These are phyloP conservation scores for Rhododendron ferrugineum DNA, from an alignment of 148 eudicot species.

Conservation along the genomic window DNA sequence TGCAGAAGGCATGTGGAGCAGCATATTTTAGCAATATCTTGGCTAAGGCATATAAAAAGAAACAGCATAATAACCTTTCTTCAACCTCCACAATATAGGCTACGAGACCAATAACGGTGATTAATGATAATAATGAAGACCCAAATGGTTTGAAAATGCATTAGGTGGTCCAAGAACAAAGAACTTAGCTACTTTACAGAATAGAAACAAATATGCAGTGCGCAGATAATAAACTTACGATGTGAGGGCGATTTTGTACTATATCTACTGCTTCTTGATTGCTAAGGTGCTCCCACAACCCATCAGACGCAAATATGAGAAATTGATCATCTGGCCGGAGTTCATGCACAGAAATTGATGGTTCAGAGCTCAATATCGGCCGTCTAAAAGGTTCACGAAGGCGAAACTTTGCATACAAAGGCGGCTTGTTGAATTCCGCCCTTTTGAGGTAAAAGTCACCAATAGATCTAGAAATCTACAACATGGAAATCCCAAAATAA, in stretches of 20 bases:
- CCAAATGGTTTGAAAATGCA: not conserved
- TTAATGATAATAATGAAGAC: not conserved
- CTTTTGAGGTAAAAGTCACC: slow-evolving; percentile 40
- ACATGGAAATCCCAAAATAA: not conserved
- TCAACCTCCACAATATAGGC: not conserved
- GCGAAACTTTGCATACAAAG: slow-evolving; percentile 28
- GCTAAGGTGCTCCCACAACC: slow-evolving; percentile 43
- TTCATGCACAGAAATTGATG: slow-evolving; percentile 28
- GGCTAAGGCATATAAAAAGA: not conserved
- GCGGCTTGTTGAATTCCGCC: slow-evolving; percentile 32
- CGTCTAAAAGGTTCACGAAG: slow-evolving; percentile 32
- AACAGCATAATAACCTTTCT: not conserved
- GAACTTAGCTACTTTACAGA: not conserved
- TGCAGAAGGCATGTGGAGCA: not conserved
- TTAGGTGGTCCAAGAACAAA: not conserved
- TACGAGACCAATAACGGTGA: not conserved
- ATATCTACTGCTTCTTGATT: slow-evolving; percentile 44
- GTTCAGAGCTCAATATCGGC: slow-evolving; percentile 34
- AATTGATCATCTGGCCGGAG: slow-evolving; percentile 34
- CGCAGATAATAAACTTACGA: slow-evolving; percentile 17
- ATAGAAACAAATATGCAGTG: not conserved
- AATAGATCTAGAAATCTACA: slow-evolving; percentile 37
- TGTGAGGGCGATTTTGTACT: slow-evolving; percentile 30
- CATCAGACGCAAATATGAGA: slow-evolving; percentile 44
- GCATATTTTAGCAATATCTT: not conserved